Evolutionary conservation across 2,329 filamentous ascomycete species (phyloP), one percentile per base, ranked within the genome.

Genomic region (Cordyceps javanica): DNA sequence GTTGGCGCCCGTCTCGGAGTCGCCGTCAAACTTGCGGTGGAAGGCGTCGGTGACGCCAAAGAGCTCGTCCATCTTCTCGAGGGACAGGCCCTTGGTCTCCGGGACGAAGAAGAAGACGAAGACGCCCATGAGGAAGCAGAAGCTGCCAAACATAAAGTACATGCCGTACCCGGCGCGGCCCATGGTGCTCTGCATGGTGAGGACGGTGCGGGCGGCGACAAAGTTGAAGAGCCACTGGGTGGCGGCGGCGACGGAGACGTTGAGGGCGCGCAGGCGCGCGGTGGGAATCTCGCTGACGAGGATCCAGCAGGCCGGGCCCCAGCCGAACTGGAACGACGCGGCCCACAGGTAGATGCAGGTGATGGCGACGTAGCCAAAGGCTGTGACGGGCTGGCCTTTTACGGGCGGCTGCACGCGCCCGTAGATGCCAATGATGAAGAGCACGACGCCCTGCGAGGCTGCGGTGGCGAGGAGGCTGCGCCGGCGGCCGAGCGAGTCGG

Each of bases 151-250:
- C 65, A 88, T 83, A 67, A 90, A 80, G 70, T 88, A 90, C 28
- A 85, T 85, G 30, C 82, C 84, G 55, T 74, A 77, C 6, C 74
- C 74, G 25, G 68, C 68, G 25, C 68, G 61, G 21, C 74, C 75
- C 65, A 78, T 75, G 14, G 72, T 80, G 72, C 76, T 76, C 65
- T 89, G 76, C 86, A 90, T 89, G 48, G 81, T 83, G 2, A 86
- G 82, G 3, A 86, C 85, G 34, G 84, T 83, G 58, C 84, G 75
- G 2, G 87, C 86, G 58, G 90, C 83, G 10, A 89, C 81, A 60
- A 90, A 88, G 67, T 90, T 90, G 70, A 90, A 89, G 5, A 90
- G 70, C 86, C 86, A 89, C 65, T 90, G 86, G 0, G 83, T 88
- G 1, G 82, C 83, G 0, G 87, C 86, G 0, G 80, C 86, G 48